Base-by-base conservation (phyloP, 495 filamentous ascomycete genomes). In the Daldinia vernicosa region DNA sequence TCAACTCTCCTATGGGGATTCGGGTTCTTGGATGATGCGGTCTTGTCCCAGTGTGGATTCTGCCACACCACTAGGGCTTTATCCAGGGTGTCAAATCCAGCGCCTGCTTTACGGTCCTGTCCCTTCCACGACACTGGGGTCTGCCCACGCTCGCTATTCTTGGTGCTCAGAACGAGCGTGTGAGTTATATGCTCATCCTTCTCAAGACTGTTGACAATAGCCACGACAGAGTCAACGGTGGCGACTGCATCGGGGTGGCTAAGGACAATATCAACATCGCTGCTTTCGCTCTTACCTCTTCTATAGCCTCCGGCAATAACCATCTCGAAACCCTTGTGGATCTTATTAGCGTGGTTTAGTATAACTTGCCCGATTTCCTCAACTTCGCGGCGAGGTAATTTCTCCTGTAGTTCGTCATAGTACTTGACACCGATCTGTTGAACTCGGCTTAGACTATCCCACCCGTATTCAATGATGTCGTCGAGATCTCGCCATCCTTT, bases 351-450 rank as follows among this genome's bases (percentile, higher is more conserved):
- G 71, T 94, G 89, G 2, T 78, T 68, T 3, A 86, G 82, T 39
- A 98, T 83, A 8, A 83, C 82, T 4, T 72, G 64, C 0, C 84
- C 87, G 63, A 98, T 97, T 0, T 74, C 63, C 71, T 93, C 90
- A 3, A 93, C 89, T 74, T 99, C 95, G 0, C 60, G 51, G 1
- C 94, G 85, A 1, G 93, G 85, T 17, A 99, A 91, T 33, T 85
- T 86, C 22, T 83, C 76, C 35, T 86, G 83, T 50, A 99, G 91
- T 60, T 98, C 95, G 51, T 96, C 92, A 76, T 94, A 97, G 77
- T 89, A 98, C 76, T 98, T 98, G n/a, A 98, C 78, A 0, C 95
- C 95, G 52, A 99, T 97, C 76, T 98, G 94, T 77, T 97, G 94
- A 1, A 91, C 91, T 15, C 94, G 86, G 0, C 84, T 89, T 0